Conservation (phyloP, 345 rosid species). For the Populus davidiana region DNA sequence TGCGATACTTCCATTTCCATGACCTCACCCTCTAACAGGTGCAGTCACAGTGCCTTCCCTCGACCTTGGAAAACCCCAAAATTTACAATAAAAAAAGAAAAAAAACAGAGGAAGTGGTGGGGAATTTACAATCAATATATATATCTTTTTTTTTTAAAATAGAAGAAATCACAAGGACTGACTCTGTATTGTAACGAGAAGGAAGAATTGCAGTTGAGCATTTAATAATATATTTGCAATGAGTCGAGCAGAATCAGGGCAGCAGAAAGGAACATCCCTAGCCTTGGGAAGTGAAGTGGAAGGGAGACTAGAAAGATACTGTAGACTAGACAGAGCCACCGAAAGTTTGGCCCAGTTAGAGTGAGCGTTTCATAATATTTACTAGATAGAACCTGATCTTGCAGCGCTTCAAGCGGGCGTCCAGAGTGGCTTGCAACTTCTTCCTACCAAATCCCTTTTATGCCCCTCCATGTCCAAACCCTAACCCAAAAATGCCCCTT, state of each 20-base stretch:
- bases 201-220: neutral
- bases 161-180: too few relatives aligned
- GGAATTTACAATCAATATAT: too few relatives aligned
- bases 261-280: conserved; percentile 1
- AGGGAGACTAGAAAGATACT: neutral
- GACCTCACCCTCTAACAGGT: neutral
- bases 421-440: neutral
- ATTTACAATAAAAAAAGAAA: too few relatives aligned
- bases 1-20: neutral
- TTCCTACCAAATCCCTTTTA: neutral
- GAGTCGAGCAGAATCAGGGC: neutral
- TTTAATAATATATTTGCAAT: neutral
- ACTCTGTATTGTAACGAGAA: neutral
- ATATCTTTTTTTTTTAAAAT: too few relatives aligned
- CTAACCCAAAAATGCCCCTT: too few relatives aligned
- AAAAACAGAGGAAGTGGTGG: too few relatives aligned
- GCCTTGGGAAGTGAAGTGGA: neutral
- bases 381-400: neutral
- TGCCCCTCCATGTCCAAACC: neutral
- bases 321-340: neutral
- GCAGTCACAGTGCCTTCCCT: neutral
- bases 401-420: conserved; percentile 29
- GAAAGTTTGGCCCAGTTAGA: conserved; percentile 3
- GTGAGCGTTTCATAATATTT: neutral
- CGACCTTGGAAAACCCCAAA: neutral